These are phyloP conservation scores for Cytospora leucostoma DNA, from an alignment of 2,329 filamentous ascomycete species.

Conservation along the genomic window DNA sequence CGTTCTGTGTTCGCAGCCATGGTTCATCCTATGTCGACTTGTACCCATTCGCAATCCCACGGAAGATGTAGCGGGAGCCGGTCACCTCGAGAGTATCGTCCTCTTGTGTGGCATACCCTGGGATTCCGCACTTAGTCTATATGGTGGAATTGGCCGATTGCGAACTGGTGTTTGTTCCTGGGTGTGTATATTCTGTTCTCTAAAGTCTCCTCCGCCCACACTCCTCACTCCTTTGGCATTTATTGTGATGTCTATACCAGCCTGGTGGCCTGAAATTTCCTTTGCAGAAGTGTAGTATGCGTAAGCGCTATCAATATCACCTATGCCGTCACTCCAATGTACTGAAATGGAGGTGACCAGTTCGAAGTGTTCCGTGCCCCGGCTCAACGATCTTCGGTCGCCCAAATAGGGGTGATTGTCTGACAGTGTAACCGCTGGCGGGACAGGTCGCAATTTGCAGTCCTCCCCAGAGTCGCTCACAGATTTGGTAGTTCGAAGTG, in stretches of 20 bases:
- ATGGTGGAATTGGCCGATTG: background rate
- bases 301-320: background rate
- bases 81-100: background rate
- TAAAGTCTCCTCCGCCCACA: background rate
- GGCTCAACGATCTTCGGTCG: background rate
- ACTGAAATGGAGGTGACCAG: background rate
- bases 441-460: background rate
- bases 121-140: background rate
- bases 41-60: background rate
- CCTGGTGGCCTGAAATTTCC: background rate
- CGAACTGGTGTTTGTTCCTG: background rate
- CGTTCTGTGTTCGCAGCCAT: slow-evolving; percentile 41
- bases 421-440: background rate
- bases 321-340: background rate
- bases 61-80: background rate
- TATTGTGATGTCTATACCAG: background rate
- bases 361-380: background rate
- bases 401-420: background rate
- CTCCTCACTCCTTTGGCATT: background rate
- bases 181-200: background rate
- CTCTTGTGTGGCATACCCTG: background rate
- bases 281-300: background rate
- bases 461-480: background rate
- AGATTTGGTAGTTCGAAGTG: background rate
- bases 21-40: slow-evolving; percentile 16